Conservation (phyloP, 805 yeast species). For the Lipomyces orientalis region DNA sequence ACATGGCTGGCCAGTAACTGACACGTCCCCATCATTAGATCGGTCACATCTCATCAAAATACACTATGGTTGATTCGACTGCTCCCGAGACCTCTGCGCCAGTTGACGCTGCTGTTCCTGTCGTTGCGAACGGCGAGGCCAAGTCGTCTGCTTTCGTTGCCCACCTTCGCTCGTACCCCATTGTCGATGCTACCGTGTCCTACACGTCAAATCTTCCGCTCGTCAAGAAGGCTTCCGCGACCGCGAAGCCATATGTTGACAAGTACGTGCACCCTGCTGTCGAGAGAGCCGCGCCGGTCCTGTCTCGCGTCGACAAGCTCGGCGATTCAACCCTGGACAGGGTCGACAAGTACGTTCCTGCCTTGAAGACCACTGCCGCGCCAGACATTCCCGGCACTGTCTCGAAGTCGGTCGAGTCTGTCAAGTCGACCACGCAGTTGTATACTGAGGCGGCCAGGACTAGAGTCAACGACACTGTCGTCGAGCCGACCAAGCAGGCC, state of each 20-base stretch:
- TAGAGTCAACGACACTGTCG: constrained; percentile 54
- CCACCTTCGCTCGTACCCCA: constrained; percentile 34
- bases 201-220: constrained; percentile 32
- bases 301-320: constrained; percentile 56
- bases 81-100: neutral
- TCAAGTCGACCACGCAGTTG: constrained; percentile 46
- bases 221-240: constrained; percentile 30
- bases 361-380: constrained; percentile 64
- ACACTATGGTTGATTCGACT: neutral
- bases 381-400: constrained; percentile 53
- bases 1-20: neutral
- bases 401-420: constrained; percentile 47
- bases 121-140: constrained; percentile 8
- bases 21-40: neutral
- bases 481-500: constrained; percentile 50
- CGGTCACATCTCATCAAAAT: neutral
- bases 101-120: constrained; percentile 8
- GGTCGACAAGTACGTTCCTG: constrained; percentile 66
- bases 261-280: constrained; percentile 45
- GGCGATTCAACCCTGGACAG: constrained; percentile 61
- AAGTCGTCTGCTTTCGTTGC: constrained; percentile 29
- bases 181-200: constrained; percentile 31
- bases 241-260: constrained; percentile 34
- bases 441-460: constrained; percentile 44
- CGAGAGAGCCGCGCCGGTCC: constrained; percentile 52